phyloP scores from a whole-genome alignment of 2,329 filamentous ascomycete species.

The Aspergillus brasiliensis region DNA sequence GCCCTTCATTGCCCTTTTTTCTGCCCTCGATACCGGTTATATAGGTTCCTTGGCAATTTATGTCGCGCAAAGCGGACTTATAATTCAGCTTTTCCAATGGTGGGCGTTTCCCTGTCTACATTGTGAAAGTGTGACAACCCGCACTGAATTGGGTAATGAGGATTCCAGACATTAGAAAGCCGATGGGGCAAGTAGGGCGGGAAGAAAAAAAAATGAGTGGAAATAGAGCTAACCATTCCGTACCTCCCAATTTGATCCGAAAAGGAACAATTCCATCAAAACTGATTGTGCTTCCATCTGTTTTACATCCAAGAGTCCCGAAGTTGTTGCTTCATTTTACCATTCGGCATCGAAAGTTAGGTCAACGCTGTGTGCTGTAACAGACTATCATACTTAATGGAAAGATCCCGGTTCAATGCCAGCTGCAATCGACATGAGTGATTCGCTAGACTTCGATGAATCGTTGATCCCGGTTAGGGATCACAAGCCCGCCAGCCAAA shows the following conservation, averaged over 20 bases:
- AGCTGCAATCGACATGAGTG: conserved; percentile 29
- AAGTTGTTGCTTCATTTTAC: not conserved
- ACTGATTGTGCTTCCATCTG: not conserved
- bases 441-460: conserved; percentile 51
- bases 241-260: not conserved
- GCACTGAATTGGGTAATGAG: not conserved
- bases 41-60: too few species aligned
- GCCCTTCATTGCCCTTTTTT: too few species aligned
- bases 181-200: not conserved
- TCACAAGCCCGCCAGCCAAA: conserved; percentile 56
- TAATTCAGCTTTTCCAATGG: too few species aligned
- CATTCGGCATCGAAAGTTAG: not conserved
- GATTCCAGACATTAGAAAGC: not conserved
- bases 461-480: conserved; percentile 58
- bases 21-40: too few species aligned
- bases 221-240: not conserved
- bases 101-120: too few species aligned
- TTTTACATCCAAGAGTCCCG: not conserved
- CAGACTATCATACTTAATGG: conserved; percentile 11
- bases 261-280: not conserved
- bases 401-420: conserved; percentile 13
- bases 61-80: too few species aligned
- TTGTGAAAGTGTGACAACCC: too few species aligned
- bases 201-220: not conserved
- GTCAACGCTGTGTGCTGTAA: not conserved